Percentiles rank a stretch among this genome's conserved stretches.
Conservation (phyloP, 305 asterid species). For the Fraxinus angustifolia region DNA sequence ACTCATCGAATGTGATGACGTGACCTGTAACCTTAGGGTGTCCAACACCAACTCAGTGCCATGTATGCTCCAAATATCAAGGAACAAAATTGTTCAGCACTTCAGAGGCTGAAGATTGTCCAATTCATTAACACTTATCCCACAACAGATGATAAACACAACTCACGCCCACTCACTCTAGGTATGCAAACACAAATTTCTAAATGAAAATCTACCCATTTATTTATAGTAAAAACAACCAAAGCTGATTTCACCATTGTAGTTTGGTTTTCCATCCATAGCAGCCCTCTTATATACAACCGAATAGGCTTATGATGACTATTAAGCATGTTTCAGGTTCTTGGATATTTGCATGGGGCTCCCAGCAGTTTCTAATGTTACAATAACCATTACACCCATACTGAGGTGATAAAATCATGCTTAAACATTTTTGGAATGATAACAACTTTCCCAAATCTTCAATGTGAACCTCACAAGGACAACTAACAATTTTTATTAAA, state of each 20-base stretch:
- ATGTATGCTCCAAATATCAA: background rate
- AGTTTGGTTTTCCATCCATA: background rate
- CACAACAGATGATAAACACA: background rate
- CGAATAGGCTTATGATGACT: background rate
- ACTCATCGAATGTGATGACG: background rate
- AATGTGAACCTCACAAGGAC: background rate
- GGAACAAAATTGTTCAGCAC: background rate
- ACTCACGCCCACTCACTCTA: background rate
- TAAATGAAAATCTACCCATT: background rate
- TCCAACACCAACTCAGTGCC: background rate
- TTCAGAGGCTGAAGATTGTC: background rate
- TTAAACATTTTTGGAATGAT: background rate
- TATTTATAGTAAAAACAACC: background rate
- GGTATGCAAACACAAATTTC: background rate
- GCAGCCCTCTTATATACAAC: background rate
- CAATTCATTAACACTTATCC: background rate
- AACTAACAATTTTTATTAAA: background rate
- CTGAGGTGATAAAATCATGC: background rate
- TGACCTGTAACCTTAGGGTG: background rate
- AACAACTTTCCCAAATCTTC: background rate
- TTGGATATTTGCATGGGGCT: background rate
- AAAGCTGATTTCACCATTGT: background rate
- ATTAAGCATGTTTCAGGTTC: background rate
- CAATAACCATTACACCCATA: background rate
- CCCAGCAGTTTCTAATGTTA: background rate